Base-by-base conservation (phyloP, 1,284 basidiomycete genomes). In the Calocybe gambosa region DNA sequence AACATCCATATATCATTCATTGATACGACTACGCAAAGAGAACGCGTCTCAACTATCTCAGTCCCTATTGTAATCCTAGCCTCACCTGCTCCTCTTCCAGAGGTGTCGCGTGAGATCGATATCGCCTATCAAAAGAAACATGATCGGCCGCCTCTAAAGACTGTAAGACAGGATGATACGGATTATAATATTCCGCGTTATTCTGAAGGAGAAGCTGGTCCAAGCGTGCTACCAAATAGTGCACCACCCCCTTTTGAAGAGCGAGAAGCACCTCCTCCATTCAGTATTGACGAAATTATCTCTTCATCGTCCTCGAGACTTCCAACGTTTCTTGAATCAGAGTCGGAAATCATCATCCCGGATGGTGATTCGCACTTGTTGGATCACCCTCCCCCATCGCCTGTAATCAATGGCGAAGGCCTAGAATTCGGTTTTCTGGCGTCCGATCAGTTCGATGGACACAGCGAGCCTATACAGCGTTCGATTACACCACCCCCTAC, bases 191-290 rank as follows among this genome's bases (percentile, higher is more conserved):
- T 73, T 8, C 85, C 82, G 39, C 69, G 73, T 55, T 85, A 85
- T 59, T 76, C 79, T 26, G 76, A 75, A 53, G 76, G 76, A 52
- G 77, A 78, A 59, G 82, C 86, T 5, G 86, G 86, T 5, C 87
- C 86, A 18, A 89, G 86, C 56, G 78, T 74, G 55, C 61, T 74
- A 20, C 65, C 71, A 16, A 67, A 63, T 33, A 77, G 74, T 45
- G 85, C 84, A 0, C 86, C 86, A 12, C 87, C 87, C 36, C 86
- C 86, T 3, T 89, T 89, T 54, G 87, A 89, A 55, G 86, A 89
- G 56, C 76, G 81, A 41, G 85, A 89, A 53, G 76, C 86, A 0
- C 86, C 86, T 9, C 87, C 86, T 5, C 87, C 87, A 1, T 86
- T 85, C 61, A 85, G 75, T 58, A 65, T 71, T n/a, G 70, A 71